phyloP scores from a whole-genome alignment of 495 filamentous ascomycete genomes.

The Entonaema liquescens region DNA sequence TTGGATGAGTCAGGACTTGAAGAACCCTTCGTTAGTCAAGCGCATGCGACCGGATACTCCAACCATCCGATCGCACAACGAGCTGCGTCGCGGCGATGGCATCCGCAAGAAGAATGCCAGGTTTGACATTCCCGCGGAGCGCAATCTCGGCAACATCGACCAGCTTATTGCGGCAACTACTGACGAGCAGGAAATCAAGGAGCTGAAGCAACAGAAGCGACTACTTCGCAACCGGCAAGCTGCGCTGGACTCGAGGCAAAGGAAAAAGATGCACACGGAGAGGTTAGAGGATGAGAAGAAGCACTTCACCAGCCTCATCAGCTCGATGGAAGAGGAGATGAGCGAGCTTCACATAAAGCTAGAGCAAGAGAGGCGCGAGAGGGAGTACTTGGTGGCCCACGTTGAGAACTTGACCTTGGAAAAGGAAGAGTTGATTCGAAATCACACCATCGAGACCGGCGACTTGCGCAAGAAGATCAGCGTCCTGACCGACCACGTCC shows the following conservation, averaged over 20 bases:
- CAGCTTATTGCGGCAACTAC: constrained; percentile 85
- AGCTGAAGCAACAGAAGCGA: constrained; percentile 97
- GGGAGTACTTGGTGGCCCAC: constrained; percentile 76
- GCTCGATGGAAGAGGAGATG: constrained; percentile 81
- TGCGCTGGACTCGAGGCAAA: constrained; percentile 95
- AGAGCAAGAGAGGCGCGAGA: constrained; percentile 70
- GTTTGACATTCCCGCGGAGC: constrained; percentile 95
- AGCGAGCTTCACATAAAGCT: constrained; percentile 71
- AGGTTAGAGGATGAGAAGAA: constrained; percentile 97
- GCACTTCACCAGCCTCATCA: constrained; percentile 77
- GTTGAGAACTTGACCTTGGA: constrained; percentile 80
- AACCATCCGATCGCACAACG: constrained; percentile 78
- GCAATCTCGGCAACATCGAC: constrained; percentile 95
- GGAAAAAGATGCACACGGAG: constrained; percentile 99
- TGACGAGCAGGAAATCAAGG: constrained; percentile 95
- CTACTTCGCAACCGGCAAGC: constrained; percentile 94
- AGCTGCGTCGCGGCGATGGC: constrained; percentile 83
- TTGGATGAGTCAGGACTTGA: constrained; percentile 62
- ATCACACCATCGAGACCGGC: constrained; percentile 91
- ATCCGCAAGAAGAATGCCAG: constrained; percentile 99
- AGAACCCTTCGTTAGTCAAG: constrained; percentile 71
- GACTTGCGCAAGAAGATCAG: constrained; percentile 96
- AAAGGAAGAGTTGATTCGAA: constrained; percentile 89
- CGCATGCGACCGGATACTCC: constrained; percentile 76
- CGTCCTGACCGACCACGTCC: constrained; percentile 84